phyloP scores from a whole-genome alignment of 306 rosid species.

The Comarum palustre region DNA sequence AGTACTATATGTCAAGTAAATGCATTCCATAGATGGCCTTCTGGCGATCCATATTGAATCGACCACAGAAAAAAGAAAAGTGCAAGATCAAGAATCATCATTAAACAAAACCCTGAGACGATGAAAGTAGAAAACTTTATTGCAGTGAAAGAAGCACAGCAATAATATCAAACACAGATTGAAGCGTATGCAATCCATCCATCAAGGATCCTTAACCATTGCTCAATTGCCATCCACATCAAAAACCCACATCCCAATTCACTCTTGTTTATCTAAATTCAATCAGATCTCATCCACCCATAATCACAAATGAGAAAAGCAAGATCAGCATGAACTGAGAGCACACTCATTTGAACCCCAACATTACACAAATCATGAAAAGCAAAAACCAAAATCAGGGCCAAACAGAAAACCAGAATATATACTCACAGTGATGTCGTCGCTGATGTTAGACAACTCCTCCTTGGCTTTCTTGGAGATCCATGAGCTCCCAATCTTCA shows the following conservation, averaged over 20 bases:
- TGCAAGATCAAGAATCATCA: not conserved
- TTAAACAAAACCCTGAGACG: not conserved
- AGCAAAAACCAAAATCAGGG: not conserved
- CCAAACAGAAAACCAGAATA: conserved; percentile 7
- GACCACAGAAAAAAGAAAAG: not conserved
- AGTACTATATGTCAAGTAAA: not conserved
- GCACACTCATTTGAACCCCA: conserved; percentile 23
- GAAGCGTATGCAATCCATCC: not conserved
- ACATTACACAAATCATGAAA: conserved; percentile 30
- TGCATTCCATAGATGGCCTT: not conserved
- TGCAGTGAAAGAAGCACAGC: not conserved
- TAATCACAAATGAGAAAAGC: not conserved
- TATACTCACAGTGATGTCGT: conserved; percentile 67
- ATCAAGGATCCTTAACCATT: not conserved
- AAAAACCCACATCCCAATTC: conserved; percentile 15
- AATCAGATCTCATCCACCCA: conserved; percentile 43
- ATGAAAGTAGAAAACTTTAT: not conserved
- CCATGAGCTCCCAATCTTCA: conserved; percentile 83
- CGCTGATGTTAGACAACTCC: conserved; percentile 72
- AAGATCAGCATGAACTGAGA: conserved; percentile 21
- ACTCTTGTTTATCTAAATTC: not conserved
- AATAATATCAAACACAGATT: not conserved
- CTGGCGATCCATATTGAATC: not conserved
- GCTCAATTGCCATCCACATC: conserved; percentile 10
- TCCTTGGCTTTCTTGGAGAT: conserved; percentile 88